Conservation (phyloP, 768 basidiomycete genomes). For the Holtermanniella nyarrowii region DNA sequence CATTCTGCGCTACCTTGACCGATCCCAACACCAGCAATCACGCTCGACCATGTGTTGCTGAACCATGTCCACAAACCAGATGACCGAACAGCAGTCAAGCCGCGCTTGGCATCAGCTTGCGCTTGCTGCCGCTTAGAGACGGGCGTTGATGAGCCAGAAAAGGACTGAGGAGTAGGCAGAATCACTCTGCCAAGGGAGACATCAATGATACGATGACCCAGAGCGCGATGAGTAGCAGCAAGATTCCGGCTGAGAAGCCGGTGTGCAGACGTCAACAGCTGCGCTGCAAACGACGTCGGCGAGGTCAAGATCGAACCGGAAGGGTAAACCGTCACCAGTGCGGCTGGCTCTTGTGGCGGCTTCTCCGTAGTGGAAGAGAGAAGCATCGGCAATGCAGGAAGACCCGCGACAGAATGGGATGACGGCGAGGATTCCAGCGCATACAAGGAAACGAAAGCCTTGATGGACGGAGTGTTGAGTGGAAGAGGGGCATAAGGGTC, state of each 20-base stretch:
- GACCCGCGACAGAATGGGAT: slow-evolving; percentile 18
- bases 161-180: slow-evolving; percentile 17
- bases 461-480: slow-evolving; percentile 26
- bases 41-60: no score
- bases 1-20: no score
- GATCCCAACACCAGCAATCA: no score
- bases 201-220: slow-evolving; percentile 13
- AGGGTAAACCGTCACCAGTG: slow-evolving; percentile 33
- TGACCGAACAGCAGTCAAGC: no score
- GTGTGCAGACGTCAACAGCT: slow-evolving; percentile 28
- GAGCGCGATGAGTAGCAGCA: slow-evolving; percentile 14
- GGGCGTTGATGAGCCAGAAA: slow-evolving; percentile 7
- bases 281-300: slow-evolving; percentile 30
- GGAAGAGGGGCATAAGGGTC: slow-evolving; percentile 35
- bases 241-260: slow-evolving; percentile 25
- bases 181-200: slow-evolving; percentile 31
- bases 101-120: no score
- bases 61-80: no score
- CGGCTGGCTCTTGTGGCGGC: no score
- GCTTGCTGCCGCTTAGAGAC: slow-evolving; percentile 14
- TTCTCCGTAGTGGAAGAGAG: slow-evolving; percentile 3
- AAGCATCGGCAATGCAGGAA: slow-evolving; percentile 35
- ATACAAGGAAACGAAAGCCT: slow-evolving; percentile 36
- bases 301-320: slow-evolving; percentile 22
- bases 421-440: slow-evolving; percentile 33